Percentiles rank a stretch among this genome's conserved stretches.
phyloP scores from a whole-genome alignment of 75 land plant species.

The Cunninghamia lanceolata region DNA sequence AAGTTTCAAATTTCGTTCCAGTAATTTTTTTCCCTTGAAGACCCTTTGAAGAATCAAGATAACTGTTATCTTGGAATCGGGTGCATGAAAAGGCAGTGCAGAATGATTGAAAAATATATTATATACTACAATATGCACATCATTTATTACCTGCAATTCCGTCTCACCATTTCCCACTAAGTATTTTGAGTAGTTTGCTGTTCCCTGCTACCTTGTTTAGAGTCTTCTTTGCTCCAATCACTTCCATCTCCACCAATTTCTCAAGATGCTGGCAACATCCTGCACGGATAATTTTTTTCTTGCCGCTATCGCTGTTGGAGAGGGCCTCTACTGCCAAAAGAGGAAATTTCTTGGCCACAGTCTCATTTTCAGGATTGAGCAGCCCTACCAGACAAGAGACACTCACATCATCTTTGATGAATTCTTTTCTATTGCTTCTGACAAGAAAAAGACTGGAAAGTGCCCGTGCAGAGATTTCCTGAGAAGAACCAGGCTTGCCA shows the following conservation, averaged over 20 bases:
- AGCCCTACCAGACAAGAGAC: conserved; percentile 40
- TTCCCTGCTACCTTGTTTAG: conserved; percentile 32
- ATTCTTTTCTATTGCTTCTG: conserved; percentile 40
- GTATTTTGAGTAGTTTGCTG: conserved; percentile 4
- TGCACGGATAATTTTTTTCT: conserved; percentile 58
- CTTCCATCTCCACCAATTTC: conserved; percentile 56
- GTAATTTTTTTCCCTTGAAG: not conserved
- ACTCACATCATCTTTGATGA: conserved; percentile 51
- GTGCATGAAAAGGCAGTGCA: not conserved
- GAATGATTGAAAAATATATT: not conserved
- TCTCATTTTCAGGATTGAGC: conserved; percentile 38
- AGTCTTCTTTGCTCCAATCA: conserved; percentile 59
- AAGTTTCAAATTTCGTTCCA: not conserved
- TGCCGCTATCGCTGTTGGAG: conserved; percentile 36
- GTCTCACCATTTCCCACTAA: not conserved
- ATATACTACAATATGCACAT: not conserved
- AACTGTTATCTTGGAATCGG: not conserved
- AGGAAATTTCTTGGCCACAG: conserved; percentile 30
- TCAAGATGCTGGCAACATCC: conserved; percentile 55
- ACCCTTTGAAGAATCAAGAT: not conserved
- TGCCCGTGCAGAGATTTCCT: conserved; percentile 55
- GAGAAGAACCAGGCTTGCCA: conserved; percentile 43
- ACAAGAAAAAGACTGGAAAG: conserved; percentile 43
- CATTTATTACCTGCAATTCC: not conserved
- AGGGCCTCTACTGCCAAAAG: conserved; percentile 45